Percentiles rank a stretch among this genome's conserved stretches.
These are phyloP conservation scores for Sanguinoderma infundibulare DNA, from an alignment of 1,284 basidiomycete species.

Conservation along the genomic window DNA sequence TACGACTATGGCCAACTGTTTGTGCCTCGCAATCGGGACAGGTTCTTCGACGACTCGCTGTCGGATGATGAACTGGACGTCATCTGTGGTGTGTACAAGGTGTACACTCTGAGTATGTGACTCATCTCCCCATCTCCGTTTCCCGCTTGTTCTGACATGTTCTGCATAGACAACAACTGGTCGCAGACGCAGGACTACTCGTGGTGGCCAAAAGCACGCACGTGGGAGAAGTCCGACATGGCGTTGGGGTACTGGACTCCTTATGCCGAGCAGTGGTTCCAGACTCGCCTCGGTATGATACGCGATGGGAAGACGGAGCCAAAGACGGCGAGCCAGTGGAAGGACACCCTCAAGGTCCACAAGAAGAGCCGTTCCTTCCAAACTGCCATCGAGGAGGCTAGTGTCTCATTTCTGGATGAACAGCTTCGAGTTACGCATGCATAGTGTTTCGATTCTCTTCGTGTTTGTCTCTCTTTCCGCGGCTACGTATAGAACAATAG, in stretches of 20 bases:
- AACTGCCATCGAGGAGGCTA: not conserved
- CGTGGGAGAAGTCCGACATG: slow-evolving; percentile 24
- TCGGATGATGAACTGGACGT: not conserved
- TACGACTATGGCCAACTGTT: not conserved
- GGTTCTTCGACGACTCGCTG: not conserved
- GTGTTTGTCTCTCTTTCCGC: too few species aligned
- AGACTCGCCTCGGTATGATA: not conserved
- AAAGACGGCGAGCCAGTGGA: not conserved
- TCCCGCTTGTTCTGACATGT: too few species aligned
- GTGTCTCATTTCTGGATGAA: not conserved
- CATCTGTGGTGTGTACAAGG: not conserved
- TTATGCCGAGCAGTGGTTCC: slow-evolving; percentile 28
- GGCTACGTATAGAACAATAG: too few species aligned
- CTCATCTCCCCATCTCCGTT: too few species aligned
- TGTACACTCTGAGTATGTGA: not conserved
- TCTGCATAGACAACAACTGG: not conserved
- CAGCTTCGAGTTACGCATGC: not conserved
- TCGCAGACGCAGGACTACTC: slow-evolving; percentile 24
- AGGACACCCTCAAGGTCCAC: not conserved
- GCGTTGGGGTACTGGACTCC: slow-evolving; percentile 31
- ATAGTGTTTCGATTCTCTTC: too few species aligned
- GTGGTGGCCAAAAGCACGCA: slow-evolving; percentile 34
- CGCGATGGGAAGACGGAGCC: not conserved
- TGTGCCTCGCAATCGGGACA: not conserved
- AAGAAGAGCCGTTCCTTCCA: not conserved